A percentile compares a stretch with the other conserved stretches of the same genome.
phyloP scores from a whole-genome alignment of 2,329 filamentous ascomycete genomes.

The Ophiostoma quercus region DNA sequence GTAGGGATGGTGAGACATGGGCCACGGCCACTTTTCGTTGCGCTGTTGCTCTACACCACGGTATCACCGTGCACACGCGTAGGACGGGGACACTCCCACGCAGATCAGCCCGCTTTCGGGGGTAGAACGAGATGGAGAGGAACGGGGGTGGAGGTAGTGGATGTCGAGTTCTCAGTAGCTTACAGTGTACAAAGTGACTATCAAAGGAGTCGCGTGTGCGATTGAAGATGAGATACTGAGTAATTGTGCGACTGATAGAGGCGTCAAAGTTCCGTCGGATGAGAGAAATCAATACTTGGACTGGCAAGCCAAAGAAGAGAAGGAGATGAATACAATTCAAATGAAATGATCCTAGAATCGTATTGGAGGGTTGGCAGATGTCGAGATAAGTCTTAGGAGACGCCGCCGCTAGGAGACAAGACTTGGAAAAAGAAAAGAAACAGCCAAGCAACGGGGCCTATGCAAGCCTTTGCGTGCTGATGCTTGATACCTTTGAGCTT shows the following conservation, averaged over 20 bases:
- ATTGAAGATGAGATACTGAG: not conserved
- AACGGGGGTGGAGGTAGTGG: not conserved
- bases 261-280: not conserved
- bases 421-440: constrained; percentile 6
- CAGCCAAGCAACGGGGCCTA: not conserved
- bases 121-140: not conserved
- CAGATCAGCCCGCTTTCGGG: constrained; percentile 16
- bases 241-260: not conserved
- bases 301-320: too few species aligned
- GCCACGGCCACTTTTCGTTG: not conserved
- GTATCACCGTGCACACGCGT: constrained; percentile 3
- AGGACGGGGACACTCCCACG: not conserved
- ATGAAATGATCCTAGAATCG: not conserved
- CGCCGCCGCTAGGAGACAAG: not conserved
- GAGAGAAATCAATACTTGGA: too few species aligned
- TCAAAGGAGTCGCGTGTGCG: not conserved
- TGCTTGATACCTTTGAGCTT: not conserved
- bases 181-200: not conserved
- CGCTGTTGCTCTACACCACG: not conserved
- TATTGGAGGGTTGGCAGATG: not conserved
- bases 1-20: not conserved
- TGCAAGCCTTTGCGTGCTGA: not conserved
- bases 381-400: not conserved
- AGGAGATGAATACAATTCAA: not conserved
- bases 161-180: not conserved